phyloP scores from a whole-genome alignment of 2,329 filamentous ascomycete genomes.

The Phyllosticta citriasiana region DNA sequence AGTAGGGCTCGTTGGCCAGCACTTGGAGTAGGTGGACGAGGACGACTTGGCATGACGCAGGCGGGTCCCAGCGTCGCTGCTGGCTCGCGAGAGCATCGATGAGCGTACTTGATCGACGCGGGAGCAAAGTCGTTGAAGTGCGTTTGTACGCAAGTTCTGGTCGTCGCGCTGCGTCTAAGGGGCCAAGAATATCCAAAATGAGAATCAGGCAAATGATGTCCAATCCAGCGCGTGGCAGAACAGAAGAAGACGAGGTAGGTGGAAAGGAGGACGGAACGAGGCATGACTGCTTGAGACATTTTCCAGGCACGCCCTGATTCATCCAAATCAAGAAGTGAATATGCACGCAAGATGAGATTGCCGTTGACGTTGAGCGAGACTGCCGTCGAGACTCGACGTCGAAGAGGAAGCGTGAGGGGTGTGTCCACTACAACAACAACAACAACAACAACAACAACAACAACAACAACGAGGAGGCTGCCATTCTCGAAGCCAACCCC shows the following conservation, averaged over 20 bases:
- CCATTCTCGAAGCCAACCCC: not conserved
- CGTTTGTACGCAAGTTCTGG: not conserved
- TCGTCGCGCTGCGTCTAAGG: not conserved
- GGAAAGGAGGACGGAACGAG: not conserved
- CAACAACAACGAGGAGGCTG: not conserved
- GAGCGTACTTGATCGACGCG: not conserved
- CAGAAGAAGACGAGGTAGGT: not conserved
- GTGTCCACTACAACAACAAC: not conserved
- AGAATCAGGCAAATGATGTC: slow-evolving; percentile 1
- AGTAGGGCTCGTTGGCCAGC: slow-evolving; percentile 1
- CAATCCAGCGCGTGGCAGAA: not conserved
- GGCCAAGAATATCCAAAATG: slow-evolving; percentile 7
- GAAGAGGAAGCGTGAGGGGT: not conserved
- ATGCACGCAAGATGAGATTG: not conserved
- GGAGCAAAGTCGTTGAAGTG: not conserved
- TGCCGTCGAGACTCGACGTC: not conserved
- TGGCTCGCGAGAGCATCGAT: slow-evolving; percentile 26
- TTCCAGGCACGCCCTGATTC: not conserved
- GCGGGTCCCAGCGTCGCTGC: slow-evolving; percentile 27
- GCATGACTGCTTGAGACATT: not conserved
- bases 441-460: no score
- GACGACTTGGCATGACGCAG: slow-evolving; percentile 29
- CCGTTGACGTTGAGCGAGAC: not conserved
- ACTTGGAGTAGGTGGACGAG: slow-evolving; percentile 19
- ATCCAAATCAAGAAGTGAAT: not conserved